These are phyloP conservation scores for Oryza longistaminata DNA, from an alignment of 176 grass and related monocot species.

Conservation along the genomic window DNA sequence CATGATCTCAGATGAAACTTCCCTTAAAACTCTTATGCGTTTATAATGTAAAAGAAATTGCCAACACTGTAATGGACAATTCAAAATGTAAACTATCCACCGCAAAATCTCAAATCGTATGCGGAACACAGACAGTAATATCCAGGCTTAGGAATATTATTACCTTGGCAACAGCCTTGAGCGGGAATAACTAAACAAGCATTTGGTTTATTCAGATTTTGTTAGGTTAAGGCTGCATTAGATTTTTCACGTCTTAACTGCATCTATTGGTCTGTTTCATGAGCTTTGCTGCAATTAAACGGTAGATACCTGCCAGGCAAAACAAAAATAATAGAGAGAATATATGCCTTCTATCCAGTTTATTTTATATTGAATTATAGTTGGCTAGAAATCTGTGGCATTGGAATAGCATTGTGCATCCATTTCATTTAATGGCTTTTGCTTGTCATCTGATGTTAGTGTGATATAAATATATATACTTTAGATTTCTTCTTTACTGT, in stretches of 20 bases:
- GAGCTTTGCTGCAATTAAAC: slow-evolving; percentile 20
- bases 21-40: too few species aligned
- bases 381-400: not conserved
- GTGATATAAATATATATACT: too few species aligned
- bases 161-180: slow-evolving; percentile 46
- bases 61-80: too few species aligned
- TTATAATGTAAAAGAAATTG: too few species aligned
- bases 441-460: too few species aligned
- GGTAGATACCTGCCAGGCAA: slow-evolving; percentile 1
- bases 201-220: not conserved
- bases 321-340: not conserved
- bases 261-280: not conserved
- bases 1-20: too few species aligned
- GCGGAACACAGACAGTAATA: too few species aligned
- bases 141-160: not conserved
- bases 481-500: too few species aligned
- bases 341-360: slow-evolving; percentile 7
- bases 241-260: not conserved
- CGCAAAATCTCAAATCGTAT: too few species aligned
- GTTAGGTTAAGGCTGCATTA: not conserved
- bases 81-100: too few species aligned
- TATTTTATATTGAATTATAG: not conserved
- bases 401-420: not conserved
- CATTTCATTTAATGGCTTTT: too few species aligned
- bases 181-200: slow-evolving; percentile 2